Evolutionary conservation across 2,329 filamentous ascomycete genomes (phyloP), one percentile per base, ranked within the genome.

Genomic region (Blumeria graminis): DNA sequence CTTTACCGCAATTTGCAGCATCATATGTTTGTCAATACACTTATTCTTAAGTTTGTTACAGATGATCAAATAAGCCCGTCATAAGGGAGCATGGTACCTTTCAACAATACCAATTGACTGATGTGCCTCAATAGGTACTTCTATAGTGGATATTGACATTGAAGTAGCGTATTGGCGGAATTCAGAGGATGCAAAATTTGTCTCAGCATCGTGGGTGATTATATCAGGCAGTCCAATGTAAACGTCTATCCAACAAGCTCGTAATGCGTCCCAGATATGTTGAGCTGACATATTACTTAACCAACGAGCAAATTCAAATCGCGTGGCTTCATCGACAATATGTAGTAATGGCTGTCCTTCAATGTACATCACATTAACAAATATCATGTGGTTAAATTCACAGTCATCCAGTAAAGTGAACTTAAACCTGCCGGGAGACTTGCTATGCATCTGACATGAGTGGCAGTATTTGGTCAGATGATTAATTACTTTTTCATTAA

Each of bases 301-400:
- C 43, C n/a, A 58, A 48, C 56, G 54, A 14, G 16, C 57, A 22
- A 45, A 45, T 45, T 57, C 45, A 28, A 55, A 57, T 13, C 52
- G 9, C 5, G 43, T 58, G 9, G 16, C 32, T 55, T 57, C 56
- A 33, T 58, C 32, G 1, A 57, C 38, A 28, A 55, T 32, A 35
- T 58, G 45, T 13, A 58, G 34, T n/a, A 58, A 10, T 28, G 41
- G 53, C 10, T 58, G 34, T 39, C 43, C 43, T 6, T 55, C 53
- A 35, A 58, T 56, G 48, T 54, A 58, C 18, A 56, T 38, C 18
- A 58, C 53, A 38, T 58, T 38, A n/a, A 58, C 41, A 34, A 55
- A 38, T 6, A 58, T 33, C 6, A 45, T 32, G n/a, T 56, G 41
- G 16, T 58, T 58, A 32, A 58, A 58, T 3, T 56, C 41, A 18